These are phyloP conservation scores for Sclerotinia spermophila DNA, from an alignment of 2,329 filamentous ascomycete species.

Conservation along the genomic window DNA sequence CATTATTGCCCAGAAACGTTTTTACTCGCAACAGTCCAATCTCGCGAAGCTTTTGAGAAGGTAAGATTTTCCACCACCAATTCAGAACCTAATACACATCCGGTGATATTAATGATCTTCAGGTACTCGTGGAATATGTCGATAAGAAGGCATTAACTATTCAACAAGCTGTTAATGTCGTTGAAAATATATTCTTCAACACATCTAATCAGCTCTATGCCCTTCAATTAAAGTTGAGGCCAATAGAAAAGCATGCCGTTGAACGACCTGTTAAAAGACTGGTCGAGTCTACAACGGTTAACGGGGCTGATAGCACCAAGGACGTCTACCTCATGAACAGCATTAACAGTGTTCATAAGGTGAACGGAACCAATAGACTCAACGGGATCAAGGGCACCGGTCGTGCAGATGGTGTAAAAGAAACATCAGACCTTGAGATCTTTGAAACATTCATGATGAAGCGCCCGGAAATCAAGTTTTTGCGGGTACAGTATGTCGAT, in stretches of 20 bases:
- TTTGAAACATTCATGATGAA: conserved; percentile 44
- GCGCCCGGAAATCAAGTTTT: conserved; percentile 55
- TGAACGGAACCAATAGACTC: background rate
- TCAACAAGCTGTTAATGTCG: conserved; percentile 59
- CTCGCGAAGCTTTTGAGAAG: conserved; percentile 65
- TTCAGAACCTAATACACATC: background rate
- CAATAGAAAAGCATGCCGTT: background rate
- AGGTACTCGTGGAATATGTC: conserved; percentile 66
- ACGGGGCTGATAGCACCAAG: background rate
- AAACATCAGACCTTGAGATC: conserved; percentile 29
- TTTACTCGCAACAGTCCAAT: conserved; percentile 67
- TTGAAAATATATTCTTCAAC: conserved; percentile 67
- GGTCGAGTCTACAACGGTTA: background rate
- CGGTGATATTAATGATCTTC: conserved; percentile 16
- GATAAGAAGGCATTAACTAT: conserved; percentile 58
- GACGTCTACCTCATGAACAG: background rate
- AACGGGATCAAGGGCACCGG: background rate
- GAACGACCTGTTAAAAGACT: background rate
- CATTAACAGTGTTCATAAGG: background rate
- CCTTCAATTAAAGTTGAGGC: conserved; percentile 47
- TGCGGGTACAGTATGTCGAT: conserved; percentile 76
- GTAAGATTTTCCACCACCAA: conserved; percentile 42
- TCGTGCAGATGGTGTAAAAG: background rate
- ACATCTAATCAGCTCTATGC: conserved; percentile 75
- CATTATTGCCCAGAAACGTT: conserved; percentile 78